Evolutionary conservation across 305 asterid genomes (phyloP), one percentile per base, ranked within the genome.

Genomic region (Solanum aculeatissimum): DNA sequence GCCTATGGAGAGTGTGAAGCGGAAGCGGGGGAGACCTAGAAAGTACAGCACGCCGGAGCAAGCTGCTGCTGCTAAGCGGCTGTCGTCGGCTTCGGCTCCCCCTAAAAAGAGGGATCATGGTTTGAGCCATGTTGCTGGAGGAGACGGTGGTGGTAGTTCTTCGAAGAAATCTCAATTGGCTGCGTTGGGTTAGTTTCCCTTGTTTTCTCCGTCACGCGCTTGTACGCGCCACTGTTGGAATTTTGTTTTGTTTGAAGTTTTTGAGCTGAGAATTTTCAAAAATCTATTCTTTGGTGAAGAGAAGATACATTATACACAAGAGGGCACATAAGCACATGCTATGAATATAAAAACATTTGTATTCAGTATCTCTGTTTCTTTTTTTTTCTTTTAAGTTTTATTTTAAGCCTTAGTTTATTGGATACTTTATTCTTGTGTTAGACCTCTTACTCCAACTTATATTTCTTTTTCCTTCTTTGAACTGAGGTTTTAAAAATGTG

Each of bases 1-100:
- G 12, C 66, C 89, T 9, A 23, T 81, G 81, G 93, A 92, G 75
- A 62, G 88, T 11, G 91, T 84, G 72, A 90, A 90, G 88, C 84
- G 91, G 85, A 92, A 90, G 88, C 86, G 95, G 55, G 95, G 95
- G 8, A 88, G 95, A 57, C 95, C 95, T 2, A 89, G 95, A 43
- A 92, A 92, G 88, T 92, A 92, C 55, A 84, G 88, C 10, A 89
- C 94, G 6, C 95, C 94, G 0, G 95, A 90, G 72, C 91, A 91
- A 63, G 94, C 94, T 16, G 94, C 95, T 4, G 94, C 91, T 18
- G 95, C 95, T 3, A 92, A 91, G 91, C 85, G 93, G 81, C 86
- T 88, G 4, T 88, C 93, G 15, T 86, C 90, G 10, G 70, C 87
- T 13, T 83, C 85, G 42, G 25, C 88, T 32, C 84, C 90, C 58